phyloP scores from a whole-genome alignment of 495 filamentous ascomycete species.

The Tuber melanosporum region DNA sequence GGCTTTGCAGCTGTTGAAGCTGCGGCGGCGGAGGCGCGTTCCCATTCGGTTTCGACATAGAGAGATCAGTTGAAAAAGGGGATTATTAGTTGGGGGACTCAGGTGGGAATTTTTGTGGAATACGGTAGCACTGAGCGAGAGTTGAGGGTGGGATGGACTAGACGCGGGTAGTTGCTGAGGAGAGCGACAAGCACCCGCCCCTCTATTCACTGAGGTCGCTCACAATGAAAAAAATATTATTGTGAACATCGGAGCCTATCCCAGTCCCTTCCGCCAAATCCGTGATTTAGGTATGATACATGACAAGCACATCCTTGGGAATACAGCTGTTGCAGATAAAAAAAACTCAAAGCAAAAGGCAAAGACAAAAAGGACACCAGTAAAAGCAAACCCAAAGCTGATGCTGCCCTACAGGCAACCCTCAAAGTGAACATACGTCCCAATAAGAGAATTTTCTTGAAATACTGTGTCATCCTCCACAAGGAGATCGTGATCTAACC shows the following conservation, averaged over 20 bases:
- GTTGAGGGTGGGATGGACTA: not conserved
- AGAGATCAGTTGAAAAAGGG: not conserved
- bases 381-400: too few relatives aligned
- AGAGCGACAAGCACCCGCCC: not conserved
- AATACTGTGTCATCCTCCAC: too few relatives aligned
- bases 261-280: not conserved
- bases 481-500: too few relatives aligned
- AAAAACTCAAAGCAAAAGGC: too few relatives aligned
- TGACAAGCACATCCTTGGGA: too few relatives aligned
- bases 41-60: constrained; percentile 28
- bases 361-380: too few relatives aligned
- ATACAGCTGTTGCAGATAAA: too few relatives aligned
- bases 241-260: not conserved
- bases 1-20: constrained; percentile 18
- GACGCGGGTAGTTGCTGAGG: not conserved
- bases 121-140: not conserved
- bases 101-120: not conserved
- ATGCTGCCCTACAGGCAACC: too few relatives aligned
- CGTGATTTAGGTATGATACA: too few relatives aligned
- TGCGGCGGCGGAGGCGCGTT: constrained; percentile 16
- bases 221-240: not conserved
- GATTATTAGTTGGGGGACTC: not conserved
- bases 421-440: too few relatives aligned
- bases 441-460: too few relatives aligned
- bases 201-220: not conserved